These are phyloP conservation scores for Hypoxylon sp. DNA, from an alignment of 2,329 filamentous ascomycete species.

Conservation along the genomic window DNA sequence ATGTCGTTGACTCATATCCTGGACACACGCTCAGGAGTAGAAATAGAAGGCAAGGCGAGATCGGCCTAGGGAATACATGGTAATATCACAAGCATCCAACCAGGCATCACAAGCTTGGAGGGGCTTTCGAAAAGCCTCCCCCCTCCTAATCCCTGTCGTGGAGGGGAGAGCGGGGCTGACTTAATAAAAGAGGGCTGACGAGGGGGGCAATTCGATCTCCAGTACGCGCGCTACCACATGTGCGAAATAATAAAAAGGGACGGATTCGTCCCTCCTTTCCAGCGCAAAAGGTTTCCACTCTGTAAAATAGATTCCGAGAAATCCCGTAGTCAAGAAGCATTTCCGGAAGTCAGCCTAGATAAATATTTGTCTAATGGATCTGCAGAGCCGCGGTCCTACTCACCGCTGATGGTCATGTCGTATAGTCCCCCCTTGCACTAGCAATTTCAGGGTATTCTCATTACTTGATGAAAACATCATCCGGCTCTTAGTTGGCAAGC, in stretches of 20 bases:
- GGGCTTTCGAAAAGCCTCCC: slow-evolving; percentile 8
- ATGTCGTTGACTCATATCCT: not conserved
- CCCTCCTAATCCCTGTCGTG: slow-evolving; percentile 32
- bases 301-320: slow-evolving; percentile 31
- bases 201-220: slow-evolving; percentile 14
- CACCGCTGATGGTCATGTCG: slow-evolving; percentile 31
- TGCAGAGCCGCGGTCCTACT: slow-evolving; percentile 23
- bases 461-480: slow-evolving; percentile 46
- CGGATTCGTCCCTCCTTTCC: slow-evolving; percentile 25
- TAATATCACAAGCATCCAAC: slow-evolving; percentile 8
- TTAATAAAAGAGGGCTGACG: slow-evolving; percentile 38
- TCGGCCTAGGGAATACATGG: slow-evolving; percentile 31
- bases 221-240: slow-evolving; percentile 35
- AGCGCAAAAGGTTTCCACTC: slow-evolving; percentile 30
- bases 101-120: slow-evolving; percentile 11
- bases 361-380: slow-evolving; percentile 21
- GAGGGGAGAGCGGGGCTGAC: slow-evolving; percentile 45
- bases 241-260: slow-evolving; percentile 26
- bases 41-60: slow-evolving; percentile 31
- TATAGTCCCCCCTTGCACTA: slow-evolving; percentile 26
- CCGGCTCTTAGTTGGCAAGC: slow-evolving; percentile 27
- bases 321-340: slow-evolving; percentile 31
- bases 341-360: slow-evolving; percentile 20
- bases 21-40: slow-evolving; percentile 1
- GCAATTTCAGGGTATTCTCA: slow-evolving; percentile 40